A percentile compares a stretch with the other conserved stretches of the same genome.
Evolutionary conservation across 2,329 filamentous ascomycete species (phyloP).

Genomic region (Eurotiales sp.): DNA sequence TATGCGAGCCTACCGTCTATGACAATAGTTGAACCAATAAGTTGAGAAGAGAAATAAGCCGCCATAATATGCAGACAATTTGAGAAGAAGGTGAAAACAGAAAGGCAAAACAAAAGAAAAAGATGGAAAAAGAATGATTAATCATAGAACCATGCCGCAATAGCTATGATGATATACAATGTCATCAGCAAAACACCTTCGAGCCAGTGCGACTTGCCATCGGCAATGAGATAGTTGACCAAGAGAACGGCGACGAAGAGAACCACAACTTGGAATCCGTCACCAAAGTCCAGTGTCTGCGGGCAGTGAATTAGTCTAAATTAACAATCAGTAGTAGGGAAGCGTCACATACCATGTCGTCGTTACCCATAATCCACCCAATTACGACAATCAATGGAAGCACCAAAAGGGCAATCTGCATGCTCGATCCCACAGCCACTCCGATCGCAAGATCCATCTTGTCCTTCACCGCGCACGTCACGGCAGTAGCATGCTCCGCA

Average conservation of each 20-base stretch:
- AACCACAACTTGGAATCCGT: constrained; percentile 76
- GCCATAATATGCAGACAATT: not conserved
- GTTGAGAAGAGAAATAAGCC: not conserved
- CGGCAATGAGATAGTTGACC: constrained; percentile 60
- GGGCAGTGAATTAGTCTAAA: constrained; percentile 14
- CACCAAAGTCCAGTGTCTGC: constrained; percentile 66
- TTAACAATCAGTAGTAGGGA: not conserved
- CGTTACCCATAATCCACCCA: constrained; percentile 57
- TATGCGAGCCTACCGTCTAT: too few species aligned
- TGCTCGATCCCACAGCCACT: constrained; percentile 61
- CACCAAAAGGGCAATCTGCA: constrained; percentile 63
- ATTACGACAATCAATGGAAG: constrained; percentile 59
- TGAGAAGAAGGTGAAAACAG: not conserved
- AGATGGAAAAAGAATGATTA: not conserved
- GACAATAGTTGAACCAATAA: not conserved
- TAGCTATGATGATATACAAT: constrained; percentile 60
- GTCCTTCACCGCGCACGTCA: constrained; percentile 60
- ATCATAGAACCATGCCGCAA: constrained; percentile 51
- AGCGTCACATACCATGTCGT: constrained; percentile 50
- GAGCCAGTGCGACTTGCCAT: constrained; percentile 58
- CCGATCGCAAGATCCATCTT: constrained; percentile 67
- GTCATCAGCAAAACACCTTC: constrained; percentile 60
- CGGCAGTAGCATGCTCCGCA: constrained; percentile 62
- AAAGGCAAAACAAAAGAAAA: not conserved
- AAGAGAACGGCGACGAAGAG: constrained; percentile 55